Base-by-base conservation (phyloP, 331 rosid species). In the Quercus phellos region DNA sequence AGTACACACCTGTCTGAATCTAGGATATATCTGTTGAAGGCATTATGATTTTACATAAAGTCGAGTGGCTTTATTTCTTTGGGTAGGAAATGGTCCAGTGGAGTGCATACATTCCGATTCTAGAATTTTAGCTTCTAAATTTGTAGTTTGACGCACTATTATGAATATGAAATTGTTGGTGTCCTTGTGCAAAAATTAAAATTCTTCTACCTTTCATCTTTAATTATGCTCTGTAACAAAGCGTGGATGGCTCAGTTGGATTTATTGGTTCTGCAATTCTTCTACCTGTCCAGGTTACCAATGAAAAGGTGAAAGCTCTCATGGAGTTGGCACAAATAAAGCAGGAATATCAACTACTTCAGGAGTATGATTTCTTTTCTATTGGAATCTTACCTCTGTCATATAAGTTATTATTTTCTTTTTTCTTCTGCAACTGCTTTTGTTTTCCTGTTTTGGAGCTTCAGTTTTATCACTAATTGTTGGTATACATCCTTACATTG, bases 301-400 rank as follows among this genome's bases (percentile, higher is more conserved):
- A 93, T 84, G 99, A 95, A 87, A 95, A 95, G 83, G 99, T 95
- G 73, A 88, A 81, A 89, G 97, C 94, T 77, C 90, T 95, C 35
- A 75, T 95, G 93, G 99, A 91, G 75, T 76, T 92, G 84, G 99
- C 99, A 34, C 94, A 89, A 54, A 60, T 93, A 72, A 93, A 89
- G 91, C 94, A 89, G 88, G 96, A 95, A 74, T 85, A 90, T 81
- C 93, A 84, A 13, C 85, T 84, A 70, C 91, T 95, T 68, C 80
- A 87, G 73, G 93, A 89, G 99, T 95, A 86, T 75, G 90, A 74
- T 70, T 78, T 77, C 42, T 53, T 38, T 11, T n/a, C 42, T 66
- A 66, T 24, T 29, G 27, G 46, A 73, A n/a, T 51, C 17, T 51
- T 68, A 10, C 53, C 55, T 4, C 29, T 14, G n/a, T 18, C 43